Percentiles rank a stretch among this genome's conserved stretches.
These are phyloP conservation scores for Clitoria ternatea DNA, from an alignment of 306 rosid species.

Conservation along the genomic window DNA sequence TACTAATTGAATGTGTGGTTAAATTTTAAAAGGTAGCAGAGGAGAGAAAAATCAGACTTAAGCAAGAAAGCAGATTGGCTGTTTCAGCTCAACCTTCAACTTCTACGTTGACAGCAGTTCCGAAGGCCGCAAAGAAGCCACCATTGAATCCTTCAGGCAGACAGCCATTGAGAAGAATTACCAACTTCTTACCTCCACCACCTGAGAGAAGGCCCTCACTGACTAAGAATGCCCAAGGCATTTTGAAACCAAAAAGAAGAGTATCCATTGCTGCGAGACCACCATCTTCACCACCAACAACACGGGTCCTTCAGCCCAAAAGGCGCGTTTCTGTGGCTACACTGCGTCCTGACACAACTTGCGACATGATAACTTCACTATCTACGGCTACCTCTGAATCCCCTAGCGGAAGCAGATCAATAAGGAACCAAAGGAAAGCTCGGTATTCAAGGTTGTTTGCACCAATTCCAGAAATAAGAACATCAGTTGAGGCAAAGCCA, in stretches of 20 bases:
- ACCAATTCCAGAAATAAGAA: conserved; percentile 46
- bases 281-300: neutral
- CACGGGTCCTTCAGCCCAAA: neutral
- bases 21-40: conserved; percentile 54
- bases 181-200: conserved; percentile 50
- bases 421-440: conserved; percentile 50
- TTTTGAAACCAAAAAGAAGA: conserved; percentile 45
- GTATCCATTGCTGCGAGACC: conserved; percentile 37
- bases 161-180: conserved; percentile 56
- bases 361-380: conserved; percentile 56
- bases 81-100: conserved; percentile 47
- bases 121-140: conserved; percentile 48
- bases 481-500: conserved; percentile 61
- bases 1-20: conserved; percentile 22
- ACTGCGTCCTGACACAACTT: conserved; percentile 41
- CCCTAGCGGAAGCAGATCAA: too few species aligned
- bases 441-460: conserved; percentile 66
- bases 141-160: conserved; percentile 68
- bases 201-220: conserved; percentile 33
- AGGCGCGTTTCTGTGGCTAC: conserved; percentile 58
- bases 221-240: conserved; percentile 14
- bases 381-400: too few species aligned
- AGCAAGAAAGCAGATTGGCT: conserved; percentile 65
- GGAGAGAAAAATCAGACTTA: conserved; percentile 70
- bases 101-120: conserved; percentile 18